Evolutionary conservation across 257 asterid genomes (phyloP).

Genomic region (Rhazya stricta): DNA sequence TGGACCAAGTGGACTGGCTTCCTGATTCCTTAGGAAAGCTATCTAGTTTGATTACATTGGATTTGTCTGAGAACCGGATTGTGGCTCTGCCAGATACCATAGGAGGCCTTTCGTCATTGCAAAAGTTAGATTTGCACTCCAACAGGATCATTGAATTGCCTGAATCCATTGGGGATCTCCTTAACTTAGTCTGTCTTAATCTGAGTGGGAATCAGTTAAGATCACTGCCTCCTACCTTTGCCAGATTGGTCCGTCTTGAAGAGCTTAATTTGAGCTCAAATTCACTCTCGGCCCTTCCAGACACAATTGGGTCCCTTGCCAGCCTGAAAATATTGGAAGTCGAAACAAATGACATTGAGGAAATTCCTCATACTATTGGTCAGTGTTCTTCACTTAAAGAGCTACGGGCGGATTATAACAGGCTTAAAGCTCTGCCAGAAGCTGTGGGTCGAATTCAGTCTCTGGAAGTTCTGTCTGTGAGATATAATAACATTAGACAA

Average conservation of each 20-base stretch:
- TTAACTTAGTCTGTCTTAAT: slow-evolving; percentile 56
- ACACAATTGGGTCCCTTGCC: slow-evolving; percentile 62
- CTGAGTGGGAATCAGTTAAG: slow-evolving; percentile 64
- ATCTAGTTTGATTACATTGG: slow-evolving; percentile 51
- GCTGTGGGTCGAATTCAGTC: slow-evolving; percentile 70
- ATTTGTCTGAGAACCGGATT: slow-evolving; percentile 76
- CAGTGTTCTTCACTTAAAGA: slow-evolving; percentile 62
- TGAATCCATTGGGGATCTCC: slow-evolving; percentile 64
- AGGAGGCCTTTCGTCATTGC: slow-evolving; percentile 56
- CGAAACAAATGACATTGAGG: slow-evolving; percentile 74
- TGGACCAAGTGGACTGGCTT: slow-evolving; percentile 86
- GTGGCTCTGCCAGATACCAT: slow-evolving; percentile 57
- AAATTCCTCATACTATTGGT: slow-evolving; percentile 72
- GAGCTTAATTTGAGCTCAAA: slow-evolving; percentile 88
- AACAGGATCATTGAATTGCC: slow-evolving; percentile 61
- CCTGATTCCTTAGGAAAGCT: slow-evolving; percentile 94
- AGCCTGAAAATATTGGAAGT: slow-evolving; percentile 55
- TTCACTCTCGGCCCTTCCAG: slow-evolving; percentile 57
- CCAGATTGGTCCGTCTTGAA: slow-evolving; percentile 51
- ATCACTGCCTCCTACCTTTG: slow-evolving; percentile 52
- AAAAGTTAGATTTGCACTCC: slow-evolving; percentile 56
- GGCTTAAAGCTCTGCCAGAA: slow-evolving; percentile 85
- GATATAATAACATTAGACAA: slow-evolving; percentile 66
- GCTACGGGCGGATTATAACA: slow-evolving; percentile 70
- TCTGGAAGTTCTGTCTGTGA: slow-evolving; percentile 64